A percentile compares a stretch with the other conserved stretches of the same genome.
phyloP scores from a whole-genome alignment of 2,329 filamentous ascomycete genomes.

The Stachybotrys chartarum region DNA sequence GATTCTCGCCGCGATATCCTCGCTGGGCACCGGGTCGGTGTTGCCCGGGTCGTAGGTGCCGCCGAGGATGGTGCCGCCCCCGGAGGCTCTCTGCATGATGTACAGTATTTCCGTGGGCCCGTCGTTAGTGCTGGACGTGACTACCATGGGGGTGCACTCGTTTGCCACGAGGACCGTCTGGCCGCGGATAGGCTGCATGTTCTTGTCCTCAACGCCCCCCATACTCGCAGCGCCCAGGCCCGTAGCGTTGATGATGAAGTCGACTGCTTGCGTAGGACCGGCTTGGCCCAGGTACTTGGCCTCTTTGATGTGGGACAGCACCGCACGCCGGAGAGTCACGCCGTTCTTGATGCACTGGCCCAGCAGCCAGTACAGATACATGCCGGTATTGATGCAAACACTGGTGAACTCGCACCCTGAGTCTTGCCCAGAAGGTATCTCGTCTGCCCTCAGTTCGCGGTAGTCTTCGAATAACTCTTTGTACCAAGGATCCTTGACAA shows the following conservation, averaged over 20 bases:
- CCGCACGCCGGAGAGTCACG: constrained; percentile 57
- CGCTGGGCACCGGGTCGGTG: constrained; percentile 75
- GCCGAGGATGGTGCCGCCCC: constrained; percentile 81
- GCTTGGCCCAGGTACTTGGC: constrained; percentile 47
- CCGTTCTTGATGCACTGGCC: constrained; percentile 72
- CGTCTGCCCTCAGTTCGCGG: constrained; percentile 47
- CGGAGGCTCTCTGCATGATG: constrained; percentile 71
- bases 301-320: constrained; percentile 65
- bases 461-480: constrained; percentile 65
- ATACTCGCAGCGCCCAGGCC: constrained; percentile 69
- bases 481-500: constrained; percentile 65
- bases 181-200: constrained; percentile 69
- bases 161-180: constrained; percentile 83
- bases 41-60: constrained; percentile 74
- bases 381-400: constrained; percentile 82
- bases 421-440: constrained; percentile 59
- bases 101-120: constrained; percentile 67
- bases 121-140: constrained; percentile 66
- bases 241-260: constrained; percentile 78
- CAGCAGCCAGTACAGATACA: constrained; percentile 82
- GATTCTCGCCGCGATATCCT: constrained; percentile 72
- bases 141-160: constrained; percentile 62
- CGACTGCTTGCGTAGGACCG: constrained; percentile 39
- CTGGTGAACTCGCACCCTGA: constrained; percentile 72
- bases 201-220: constrained; percentile 72